Evolutionary conservation across 371 early-diverging fungal genomes (phyloP).

Genomic region (Apophysomyces variabilis): DNA sequence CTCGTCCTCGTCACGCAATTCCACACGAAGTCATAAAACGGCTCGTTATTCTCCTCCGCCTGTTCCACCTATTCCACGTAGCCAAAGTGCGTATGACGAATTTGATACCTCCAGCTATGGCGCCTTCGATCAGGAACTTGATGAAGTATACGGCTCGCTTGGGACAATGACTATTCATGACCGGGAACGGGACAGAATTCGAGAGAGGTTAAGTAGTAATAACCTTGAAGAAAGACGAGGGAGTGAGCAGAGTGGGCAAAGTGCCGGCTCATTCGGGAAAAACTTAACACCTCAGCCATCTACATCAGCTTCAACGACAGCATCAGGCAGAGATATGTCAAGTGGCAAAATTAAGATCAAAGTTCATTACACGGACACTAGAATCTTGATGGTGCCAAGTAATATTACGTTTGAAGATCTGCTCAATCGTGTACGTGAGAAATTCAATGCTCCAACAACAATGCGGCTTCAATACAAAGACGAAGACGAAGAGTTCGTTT

Average conservation of each 20-base stretch:
- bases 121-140: slow-evolving; percentile 37
- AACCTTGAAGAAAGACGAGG: slow-evolving; percentile 8
- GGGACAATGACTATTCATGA: slow-evolving; percentile 25
- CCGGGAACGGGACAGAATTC: slow-evolving; percentile 19
- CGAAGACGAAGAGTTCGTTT: slow-evolving; percentile 84
- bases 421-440: slow-evolving; percentile 23
- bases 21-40: slow-evolving; percentile 22
- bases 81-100: slow-evolving; percentile 11
- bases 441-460: slow-evolving; percentile 23
- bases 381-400: slow-evolving; percentile 26
- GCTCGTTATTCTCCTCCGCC: slow-evolving; percentile 37
- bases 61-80: slow-evolving; percentile 37
- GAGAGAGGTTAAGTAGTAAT: slow-evolving; percentile 20
- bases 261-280: not conserved
- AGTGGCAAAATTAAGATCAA: slow-evolving; percentile 30
- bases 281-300: slow-evolving; percentile 11
- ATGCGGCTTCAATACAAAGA: slow-evolving; percentile 85
- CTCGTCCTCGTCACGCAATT: slow-evolving; percentile 27
- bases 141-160: slow-evolving; percentile 40
- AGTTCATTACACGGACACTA: slow-evolving; percentile 26
- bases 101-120: slow-evolving; percentile 26
- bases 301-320: slow-evolving; percentile 26
- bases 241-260: slow-evolving; percentile 12
- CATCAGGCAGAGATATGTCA: slow-evolving; percentile 20
- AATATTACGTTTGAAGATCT: slow-evolving; percentile 27